Conservation (phyloP, 192 early-diverging fungal species). For the Entomortierella beljakovae region DNA sequence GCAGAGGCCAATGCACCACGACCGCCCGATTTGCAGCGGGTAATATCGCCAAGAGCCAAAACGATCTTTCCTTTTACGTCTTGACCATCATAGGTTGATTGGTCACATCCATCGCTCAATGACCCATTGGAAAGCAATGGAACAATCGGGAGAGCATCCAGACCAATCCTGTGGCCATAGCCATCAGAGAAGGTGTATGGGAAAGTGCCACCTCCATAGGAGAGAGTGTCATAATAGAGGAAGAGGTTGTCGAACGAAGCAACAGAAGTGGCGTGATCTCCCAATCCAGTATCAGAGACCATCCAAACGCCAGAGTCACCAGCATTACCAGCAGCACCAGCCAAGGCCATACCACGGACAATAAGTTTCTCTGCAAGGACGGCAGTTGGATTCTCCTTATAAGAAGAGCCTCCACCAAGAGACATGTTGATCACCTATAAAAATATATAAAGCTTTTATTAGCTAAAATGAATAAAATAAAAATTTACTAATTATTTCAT, state of each 20-base stretch:
- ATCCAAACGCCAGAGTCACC: constrained; percentile 71
- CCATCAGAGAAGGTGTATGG: constrained; percentile 8
- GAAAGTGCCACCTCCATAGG: constrained; percentile 9
- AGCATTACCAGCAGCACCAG: constrained; percentile 80
- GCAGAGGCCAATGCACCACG: constrained; percentile 38
- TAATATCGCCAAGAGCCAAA: constrained; percentile 60
- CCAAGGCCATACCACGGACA: constrained; percentile 65
- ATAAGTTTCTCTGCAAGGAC: constrained; percentile 58
- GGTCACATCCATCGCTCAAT: constrained; percentile 34
- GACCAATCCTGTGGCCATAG: constrained; percentile 44
- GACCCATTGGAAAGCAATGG: not conserved
- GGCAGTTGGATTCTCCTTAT: constrained; percentile 64
- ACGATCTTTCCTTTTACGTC: constrained; percentile 53
- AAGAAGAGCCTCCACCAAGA: constrained; percentile 70
- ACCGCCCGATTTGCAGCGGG: constrained; percentile 54
- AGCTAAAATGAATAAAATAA: too few species aligned
- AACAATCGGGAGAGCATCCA: constrained; percentile 28
- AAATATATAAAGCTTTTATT: too few species aligned
- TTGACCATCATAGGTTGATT: not conserved
- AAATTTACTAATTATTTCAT: not conserved
- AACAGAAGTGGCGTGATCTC: constrained; percentile 58
- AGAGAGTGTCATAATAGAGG: not conserved
- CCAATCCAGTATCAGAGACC: constrained; percentile 69
- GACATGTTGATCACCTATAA: constrained; percentile 74
- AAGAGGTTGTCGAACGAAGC: constrained; percentile 24